Percentiles rank a stretch among this genome's conserved stretches.
phyloP scores from a whole-genome alignment of 495 filamentous ascomycete genomes.

The Penicillium tannophilum region DNA sequence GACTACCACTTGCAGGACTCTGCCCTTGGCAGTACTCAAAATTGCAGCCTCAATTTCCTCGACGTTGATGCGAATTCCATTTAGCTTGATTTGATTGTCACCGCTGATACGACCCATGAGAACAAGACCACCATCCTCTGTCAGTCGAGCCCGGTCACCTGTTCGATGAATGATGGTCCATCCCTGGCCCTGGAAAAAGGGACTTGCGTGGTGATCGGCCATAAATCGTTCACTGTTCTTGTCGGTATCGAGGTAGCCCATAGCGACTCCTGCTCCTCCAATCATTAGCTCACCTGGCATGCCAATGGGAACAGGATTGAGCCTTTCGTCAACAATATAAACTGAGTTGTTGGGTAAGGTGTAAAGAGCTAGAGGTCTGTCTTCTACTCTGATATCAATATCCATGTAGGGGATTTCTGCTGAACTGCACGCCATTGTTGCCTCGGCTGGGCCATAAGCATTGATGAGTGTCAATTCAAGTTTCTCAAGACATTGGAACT shows the following conservation, averaged over 20 bases:
- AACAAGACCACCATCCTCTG: slow-evolving; percentile 34
- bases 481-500: slow-evolving; percentile 25
- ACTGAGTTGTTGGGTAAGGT: slow-evolving; percentile 47
- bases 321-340: slow-evolving; percentile 47
- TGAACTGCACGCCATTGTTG: slow-evolving; percentile 25
- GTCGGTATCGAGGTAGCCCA: slow-evolving; percentile 45
- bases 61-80: slow-evolving; percentile 55
- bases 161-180: slow-evolving; percentile 33
- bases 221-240: slow-evolving; percentile 38
- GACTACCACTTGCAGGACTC: slow-evolving; percentile 22
- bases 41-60: slow-evolving; percentile 45
- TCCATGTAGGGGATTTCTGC: slow-evolving; percentile 18
- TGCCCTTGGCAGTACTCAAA: slow-evolving; percentile 33
- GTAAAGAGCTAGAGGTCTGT: slow-evolving; percentile 22
- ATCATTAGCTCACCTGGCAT: slow-evolving; percentile 49
- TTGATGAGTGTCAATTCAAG: slow-evolving; percentile 30
- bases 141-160: slow-evolving; percentile 28
- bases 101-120: slow-evolving; percentile 42
- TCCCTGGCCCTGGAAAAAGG: slow-evolving; percentile 19
- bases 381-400: background rate
- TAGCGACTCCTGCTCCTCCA: slow-evolving; percentile 44
- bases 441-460: slow-evolving; percentile 38
- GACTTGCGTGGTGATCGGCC: slow-evolving; percentile 28
- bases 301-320: slow-evolving; percentile 43
- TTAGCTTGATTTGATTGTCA: slow-evolving; percentile 54